phyloP scores from a whole-genome alignment of 2,329 filamentous ascomycete genomes.

The Escovopsis sp. region DNA sequence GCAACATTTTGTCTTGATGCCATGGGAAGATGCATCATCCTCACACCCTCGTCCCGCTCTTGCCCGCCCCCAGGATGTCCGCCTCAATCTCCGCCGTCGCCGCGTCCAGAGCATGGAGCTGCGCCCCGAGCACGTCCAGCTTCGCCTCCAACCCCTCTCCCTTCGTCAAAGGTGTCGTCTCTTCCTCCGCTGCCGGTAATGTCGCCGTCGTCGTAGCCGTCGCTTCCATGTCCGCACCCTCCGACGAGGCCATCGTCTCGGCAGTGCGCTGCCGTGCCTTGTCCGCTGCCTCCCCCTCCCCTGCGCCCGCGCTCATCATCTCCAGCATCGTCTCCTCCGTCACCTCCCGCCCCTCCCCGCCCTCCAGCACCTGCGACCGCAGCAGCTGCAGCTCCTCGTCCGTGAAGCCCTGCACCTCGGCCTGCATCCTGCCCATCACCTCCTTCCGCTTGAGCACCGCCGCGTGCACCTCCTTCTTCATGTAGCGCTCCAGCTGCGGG shows the following conservation, averaged over 20 bases:
- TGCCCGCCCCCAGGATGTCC: conserved; percentile 7
- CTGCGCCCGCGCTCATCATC: conserved; percentile 12
- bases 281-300: background rate
- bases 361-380: conserved; percentile 11
- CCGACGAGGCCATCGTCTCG: background rate
- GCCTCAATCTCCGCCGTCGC: conserved; percentile 10
- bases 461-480: conserved; percentile 16
- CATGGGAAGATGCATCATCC: conserved; percentile 7
- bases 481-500: conserved; percentile 25
- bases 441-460: conserved; percentile 18
- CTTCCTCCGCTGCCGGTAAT: no score
- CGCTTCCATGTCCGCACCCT: background rate
- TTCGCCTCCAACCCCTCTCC: background rate
- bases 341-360: conserved; percentile 13
- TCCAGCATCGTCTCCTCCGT: conserved; percentile 23
- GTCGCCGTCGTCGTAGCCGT: no score
- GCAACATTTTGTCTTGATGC: conserved; percentile 4
- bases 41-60: conserved; percentile 13
- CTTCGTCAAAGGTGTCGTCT: no score
- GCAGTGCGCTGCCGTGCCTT: no score
- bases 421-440: conserved; percentile 21
- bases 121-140: conserved; percentile 8
- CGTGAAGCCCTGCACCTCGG: conserved; percentile 20
- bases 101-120: conserved; percentile 6
- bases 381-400: conserved; percentile 23